A percentile compares a stretch with the other conserved stretches of the same genome.
Conservation (phyloP, 2,329 filamentous ascomycete species). For the Colletotrichum sp. region DNA sequence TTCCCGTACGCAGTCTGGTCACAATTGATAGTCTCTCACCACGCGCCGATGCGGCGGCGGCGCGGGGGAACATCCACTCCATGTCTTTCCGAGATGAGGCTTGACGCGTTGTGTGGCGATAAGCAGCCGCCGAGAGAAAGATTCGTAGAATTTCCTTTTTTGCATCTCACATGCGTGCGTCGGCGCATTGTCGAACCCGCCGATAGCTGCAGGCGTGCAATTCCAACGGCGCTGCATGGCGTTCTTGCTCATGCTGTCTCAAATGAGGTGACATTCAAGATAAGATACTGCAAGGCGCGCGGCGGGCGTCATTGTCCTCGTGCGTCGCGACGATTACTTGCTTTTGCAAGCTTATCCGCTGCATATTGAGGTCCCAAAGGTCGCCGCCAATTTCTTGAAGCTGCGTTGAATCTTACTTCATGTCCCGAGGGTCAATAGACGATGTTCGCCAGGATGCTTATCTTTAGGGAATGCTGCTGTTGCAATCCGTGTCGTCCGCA, state of each 20-base stretch:
- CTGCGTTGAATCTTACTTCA: background rate
- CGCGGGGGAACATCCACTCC: background rate
- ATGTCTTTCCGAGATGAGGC: background rate
- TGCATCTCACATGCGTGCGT: background rate
- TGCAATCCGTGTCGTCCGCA: background rate
- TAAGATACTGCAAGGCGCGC: background rate
- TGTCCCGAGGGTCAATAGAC: background rate
- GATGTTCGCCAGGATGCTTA: background rate
- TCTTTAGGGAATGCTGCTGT: background rate
- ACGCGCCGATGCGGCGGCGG: background rate
- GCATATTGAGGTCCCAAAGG: background rate
- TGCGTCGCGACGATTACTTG: background rate
- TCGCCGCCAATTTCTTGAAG: background rate
- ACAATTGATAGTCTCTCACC: conserved; percentile 15
- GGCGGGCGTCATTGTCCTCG: background rate
- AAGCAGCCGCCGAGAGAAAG: background rate
- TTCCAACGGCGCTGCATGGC: background rate
- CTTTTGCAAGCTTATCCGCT: background rate
- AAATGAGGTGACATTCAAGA: background rate
- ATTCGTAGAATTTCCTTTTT: background rate
- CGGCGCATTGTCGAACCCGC: background rate
- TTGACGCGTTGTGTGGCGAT: background rate
- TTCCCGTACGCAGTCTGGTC: background rate
- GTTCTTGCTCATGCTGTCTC: background rate
- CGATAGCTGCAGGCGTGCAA: conserved; percentile 5